phyloP scores from a whole-genome alignment of 306 rosid genomes.

The Quillaja saponaria region DNA sequence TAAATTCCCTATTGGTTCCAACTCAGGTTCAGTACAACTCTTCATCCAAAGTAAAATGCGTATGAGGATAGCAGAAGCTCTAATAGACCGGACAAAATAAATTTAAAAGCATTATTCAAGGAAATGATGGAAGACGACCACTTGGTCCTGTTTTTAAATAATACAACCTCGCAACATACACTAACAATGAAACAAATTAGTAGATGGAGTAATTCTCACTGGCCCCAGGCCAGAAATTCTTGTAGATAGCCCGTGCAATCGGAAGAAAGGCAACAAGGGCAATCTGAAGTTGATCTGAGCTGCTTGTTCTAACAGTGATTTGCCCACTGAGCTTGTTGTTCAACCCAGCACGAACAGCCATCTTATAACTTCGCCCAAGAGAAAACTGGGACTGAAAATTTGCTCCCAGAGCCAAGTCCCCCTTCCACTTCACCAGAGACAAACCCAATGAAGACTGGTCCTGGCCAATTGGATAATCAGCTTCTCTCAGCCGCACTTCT shows the following conservation, averaged over 20 bases:
- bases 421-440: conserved; percentile 92
- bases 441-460: conserved; percentile 87
- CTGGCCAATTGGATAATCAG: conserved; percentile 96
- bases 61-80: conserved; percentile 7
- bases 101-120: conserved; percentile 27
- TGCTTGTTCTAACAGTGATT: conserved; percentile 78
- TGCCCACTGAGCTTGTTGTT: conserved; percentile 98
- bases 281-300: conserved; percentile 95
- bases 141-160: conserved; percentile 33
- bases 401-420: conserved; percentile 83
- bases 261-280: conserved; percentile 86
- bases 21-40: conserved; percentile 20
- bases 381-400: conserved; percentile 89
- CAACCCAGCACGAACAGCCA: conserved; percentile 87
- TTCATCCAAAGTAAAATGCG: not conserved
- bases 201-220: conserved; percentile 74
- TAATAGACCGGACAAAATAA: conserved; percentile 9
- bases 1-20: too few relatives aligned
- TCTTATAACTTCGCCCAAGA: conserved; percentile 79
- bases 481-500: conserved; percentile 91
- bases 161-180: conserved; percentile 54
- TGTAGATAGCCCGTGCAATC: conserved; percentile 63
- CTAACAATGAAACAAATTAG: conserved; percentile 42
- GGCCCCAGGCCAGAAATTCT: conserved; percentile 70
- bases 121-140: too few relatives aligned